Evolutionary conservation across 257 asterid species (phyloP).

Genomic region (Nicotiana sylvestris): DNA sequence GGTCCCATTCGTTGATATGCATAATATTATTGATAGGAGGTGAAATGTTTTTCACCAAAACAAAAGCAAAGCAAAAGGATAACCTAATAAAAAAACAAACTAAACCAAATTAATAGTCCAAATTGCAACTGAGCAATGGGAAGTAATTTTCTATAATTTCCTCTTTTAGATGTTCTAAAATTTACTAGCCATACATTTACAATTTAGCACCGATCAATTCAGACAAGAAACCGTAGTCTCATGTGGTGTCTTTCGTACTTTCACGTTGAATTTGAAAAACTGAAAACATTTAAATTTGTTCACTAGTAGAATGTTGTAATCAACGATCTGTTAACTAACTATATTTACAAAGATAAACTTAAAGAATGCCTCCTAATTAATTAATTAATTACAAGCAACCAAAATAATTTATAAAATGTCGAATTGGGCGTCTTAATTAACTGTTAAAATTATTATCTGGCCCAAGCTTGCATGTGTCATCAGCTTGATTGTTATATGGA

Average conservation of each 20-base stretch:
- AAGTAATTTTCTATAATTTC: no score
- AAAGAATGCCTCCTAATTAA: neutral
- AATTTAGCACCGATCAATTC: no score
- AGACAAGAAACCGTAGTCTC: neutral
- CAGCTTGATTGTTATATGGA: neutral
- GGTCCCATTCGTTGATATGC: no score
- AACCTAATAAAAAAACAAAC: no score
- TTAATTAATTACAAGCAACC: neutral
- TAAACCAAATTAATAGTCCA: no score
- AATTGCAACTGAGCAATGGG: no score
- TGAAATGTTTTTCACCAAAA: neutral
- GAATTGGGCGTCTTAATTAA: neutral
- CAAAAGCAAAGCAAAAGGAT: neutral
- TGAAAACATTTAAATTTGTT: no score
- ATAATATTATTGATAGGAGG: neutral
- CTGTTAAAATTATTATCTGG: neutral
- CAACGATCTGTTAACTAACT: neutral
- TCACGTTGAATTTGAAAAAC: neutral
- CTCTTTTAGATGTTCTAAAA: neutral
- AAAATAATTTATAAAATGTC: neutral
- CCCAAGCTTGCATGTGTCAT: neutral
- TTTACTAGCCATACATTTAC: neutral
- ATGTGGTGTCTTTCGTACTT: neutral
- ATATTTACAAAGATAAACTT: neutral
- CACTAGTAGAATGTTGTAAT: neutral